phyloP scores from a whole-genome alignment of 2,329 filamentous ascomycete genomes.

The Botrytis tulipae region DNA sequence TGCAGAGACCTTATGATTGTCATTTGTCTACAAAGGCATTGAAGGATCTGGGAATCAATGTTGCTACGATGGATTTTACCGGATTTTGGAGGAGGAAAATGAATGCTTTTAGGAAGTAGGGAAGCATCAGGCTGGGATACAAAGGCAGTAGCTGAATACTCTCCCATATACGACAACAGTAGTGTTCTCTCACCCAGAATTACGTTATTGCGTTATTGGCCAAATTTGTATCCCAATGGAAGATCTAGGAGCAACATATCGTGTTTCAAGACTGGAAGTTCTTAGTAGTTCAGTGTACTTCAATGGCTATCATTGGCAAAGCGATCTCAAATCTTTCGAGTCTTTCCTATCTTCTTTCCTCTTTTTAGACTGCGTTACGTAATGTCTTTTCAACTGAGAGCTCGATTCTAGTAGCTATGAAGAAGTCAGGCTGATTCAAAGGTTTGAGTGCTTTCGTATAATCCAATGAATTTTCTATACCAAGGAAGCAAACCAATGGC shows the following conservation, averaged over 20 bases:
- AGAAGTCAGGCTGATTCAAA: background rate
- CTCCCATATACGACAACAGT: background rate
- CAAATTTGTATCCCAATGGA: background rate
- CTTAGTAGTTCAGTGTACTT: background rate
- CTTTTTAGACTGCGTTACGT: background rate
- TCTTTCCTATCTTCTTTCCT: background rate
- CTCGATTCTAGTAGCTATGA: background rate
- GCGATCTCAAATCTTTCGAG: no score
- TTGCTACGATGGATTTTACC: slow-evolving; percentile 71
- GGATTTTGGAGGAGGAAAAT: slow-evolving; percentile 76
- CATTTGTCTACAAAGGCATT: slow-evolving; percentile 77
- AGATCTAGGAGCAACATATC: background rate
- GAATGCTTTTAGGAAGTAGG: slow-evolving; percentile 49
- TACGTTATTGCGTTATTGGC: background rate
- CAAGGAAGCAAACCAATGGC: background rate
- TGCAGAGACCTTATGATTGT: slow-evolving; percentile 82
- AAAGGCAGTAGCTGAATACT: background rate
- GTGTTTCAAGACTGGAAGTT: background rate
- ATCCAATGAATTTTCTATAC: background rate
- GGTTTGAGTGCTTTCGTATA: background rate
- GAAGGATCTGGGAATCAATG: slow-evolving; percentile 70
- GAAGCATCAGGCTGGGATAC: background rate
- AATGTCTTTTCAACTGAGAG: background rate
- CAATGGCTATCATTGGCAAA: background rate
- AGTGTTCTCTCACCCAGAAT: background rate